Percentiles rank a stretch among this genome's conserved stretches.
phyloP scores from a whole-genome alignment of 768 basidiomycete genomes.

The Hygrophorus russula region DNA sequence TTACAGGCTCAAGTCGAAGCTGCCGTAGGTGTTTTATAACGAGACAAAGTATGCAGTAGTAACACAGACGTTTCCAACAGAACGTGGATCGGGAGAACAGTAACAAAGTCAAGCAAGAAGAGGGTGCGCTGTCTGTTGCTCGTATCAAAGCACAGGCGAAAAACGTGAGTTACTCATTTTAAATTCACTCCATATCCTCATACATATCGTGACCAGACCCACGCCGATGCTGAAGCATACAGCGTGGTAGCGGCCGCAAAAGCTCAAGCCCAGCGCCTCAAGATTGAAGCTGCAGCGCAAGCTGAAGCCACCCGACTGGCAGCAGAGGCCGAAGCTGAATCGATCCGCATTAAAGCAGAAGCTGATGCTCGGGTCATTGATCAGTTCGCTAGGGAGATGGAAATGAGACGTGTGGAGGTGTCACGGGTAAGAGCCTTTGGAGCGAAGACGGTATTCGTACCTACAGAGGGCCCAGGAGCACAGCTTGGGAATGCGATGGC shows the following conservation, averaged over 20 bases:
- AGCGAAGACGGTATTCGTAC: slow-evolving; percentile 56
- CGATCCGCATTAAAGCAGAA: slow-evolving; percentile 48
- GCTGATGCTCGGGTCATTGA: slow-evolving; percentile 56
- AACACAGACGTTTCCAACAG: slow-evolving; percentile 19
- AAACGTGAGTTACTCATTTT: slow-evolving; percentile 12
- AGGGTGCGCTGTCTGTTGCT: slow-evolving; percentile 68
- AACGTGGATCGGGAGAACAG: slow-evolving; percentile 83
- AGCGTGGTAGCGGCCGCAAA: slow-evolving; percentile 61
- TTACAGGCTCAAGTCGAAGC: slow-evolving; percentile 84
- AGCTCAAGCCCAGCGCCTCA: slow-evolving; percentile 58
- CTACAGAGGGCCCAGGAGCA: slow-evolving; percentile 48
- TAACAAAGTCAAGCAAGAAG: slow-evolving; percentile 79
- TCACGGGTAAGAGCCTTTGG: slow-evolving; percentile 55
- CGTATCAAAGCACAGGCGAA: slow-evolving; percentile 62
- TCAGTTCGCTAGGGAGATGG: slow-evolving; percentile 69
- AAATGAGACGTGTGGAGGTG: slow-evolving; percentile 55
- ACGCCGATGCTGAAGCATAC: slow-evolving; percentile 72
- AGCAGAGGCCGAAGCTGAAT: slow-evolving; percentile 66
- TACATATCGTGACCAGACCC: slow-evolving; percentile 30
- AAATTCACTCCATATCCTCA: background rate
- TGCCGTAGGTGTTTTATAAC: slow-evolving; percentile 35
- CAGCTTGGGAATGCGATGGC: slow-evolving; percentile 55
- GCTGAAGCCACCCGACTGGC: slow-evolving; percentile 69
- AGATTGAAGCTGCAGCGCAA: slow-evolving; percentile 67
- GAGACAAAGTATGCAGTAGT: background rate